phyloP scores from a whole-genome alignment of 108 stramenopile genomes.

The Nitzschia palea region DNA sequence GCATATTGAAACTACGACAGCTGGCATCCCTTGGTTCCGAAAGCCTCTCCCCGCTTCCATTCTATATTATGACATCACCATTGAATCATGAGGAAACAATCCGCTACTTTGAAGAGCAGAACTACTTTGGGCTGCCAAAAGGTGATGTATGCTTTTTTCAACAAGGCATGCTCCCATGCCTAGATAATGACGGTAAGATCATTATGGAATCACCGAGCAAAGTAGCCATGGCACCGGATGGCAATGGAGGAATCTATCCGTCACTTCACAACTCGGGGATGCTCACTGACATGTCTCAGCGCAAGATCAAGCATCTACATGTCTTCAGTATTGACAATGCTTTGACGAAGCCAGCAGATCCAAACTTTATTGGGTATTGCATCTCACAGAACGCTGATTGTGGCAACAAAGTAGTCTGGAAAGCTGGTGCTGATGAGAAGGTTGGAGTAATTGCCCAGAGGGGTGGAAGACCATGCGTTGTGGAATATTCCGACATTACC shows the following conservation, averaged over 20 bases:
- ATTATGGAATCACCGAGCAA: constrained; percentile 72
- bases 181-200: constrained; percentile 87
- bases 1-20: constrained; percentile 61
- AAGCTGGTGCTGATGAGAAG: constrained; percentile 85
- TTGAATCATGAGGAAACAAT: constrained; percentile 88
- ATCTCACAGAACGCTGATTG: constrained; percentile 78
- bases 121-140: constrained; percentile 78
- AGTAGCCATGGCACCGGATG: constrained; percentile 93
- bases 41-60: constrained; percentile 50
- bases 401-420: constrained; percentile 96
- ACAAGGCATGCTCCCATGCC: constrained; percentile 93
- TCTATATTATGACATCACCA: constrained; percentile 98
- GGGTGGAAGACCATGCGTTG: constrained; percentile 80
- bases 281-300: constrained; percentile 76
- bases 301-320: constrained; percentile 87
- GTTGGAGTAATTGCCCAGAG: constrained; percentile 89
- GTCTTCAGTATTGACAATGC: constrained; percentile 97
- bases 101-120: constrained; percentile 70
- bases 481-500: constrained; percentile 93
- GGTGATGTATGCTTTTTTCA: constrained; percentile 87
- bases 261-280: constrained; percentile 83
- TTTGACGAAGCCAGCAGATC: constrained; percentile 89
- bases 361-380: constrained; percentile 94
- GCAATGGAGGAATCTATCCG: constrained; percentile 93
- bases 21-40: constrained; percentile 27